These are phyloP conservation scores for Sporothrix phasma DNA, from an alignment of 2,329 filamentous ascomycete species.

Conservation along the genomic window DNA sequence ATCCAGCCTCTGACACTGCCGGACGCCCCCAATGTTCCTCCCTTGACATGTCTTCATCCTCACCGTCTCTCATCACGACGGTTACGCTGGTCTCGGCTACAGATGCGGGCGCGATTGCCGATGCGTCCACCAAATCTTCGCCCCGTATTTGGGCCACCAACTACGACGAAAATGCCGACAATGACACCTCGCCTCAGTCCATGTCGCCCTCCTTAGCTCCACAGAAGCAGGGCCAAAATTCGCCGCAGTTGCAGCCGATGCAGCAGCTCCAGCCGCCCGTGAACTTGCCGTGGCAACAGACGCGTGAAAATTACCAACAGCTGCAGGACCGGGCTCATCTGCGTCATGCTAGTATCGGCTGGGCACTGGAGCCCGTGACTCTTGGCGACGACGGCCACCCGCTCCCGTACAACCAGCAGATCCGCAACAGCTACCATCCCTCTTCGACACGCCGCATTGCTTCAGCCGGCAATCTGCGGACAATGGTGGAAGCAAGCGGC, in stretches of 20 bases:
- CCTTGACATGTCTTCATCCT: conserved; percentile 2
- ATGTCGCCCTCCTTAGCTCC: background rate
- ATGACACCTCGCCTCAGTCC: background rate
- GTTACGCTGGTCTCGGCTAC: conserved; percentile 18
- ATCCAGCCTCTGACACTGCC: conserved; percentile 4
- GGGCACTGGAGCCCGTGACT: conserved; percentile 27
- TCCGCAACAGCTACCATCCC: conserved; percentile 4
- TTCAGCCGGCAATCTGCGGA: conserved; percentile 21
- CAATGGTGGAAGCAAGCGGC: conserved; percentile 9
- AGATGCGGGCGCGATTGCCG: background rate
- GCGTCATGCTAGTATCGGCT: conserved; percentile 27
- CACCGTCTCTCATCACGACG: conserved; percentile 9
- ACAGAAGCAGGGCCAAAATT: background rate
- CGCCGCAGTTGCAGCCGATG: conserved; percentile 15
- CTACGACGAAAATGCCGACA: background rate
- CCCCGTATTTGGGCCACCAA: background rate
- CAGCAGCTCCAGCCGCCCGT: conserved; percentile 5
- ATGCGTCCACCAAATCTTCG: conserved; percentile 10
- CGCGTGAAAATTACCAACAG: conserved; percentile 14
- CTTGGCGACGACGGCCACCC: conserved; percentile 15
- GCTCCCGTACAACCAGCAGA: conserved; percentile 13
- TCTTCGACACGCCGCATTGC: conserved; percentile 16
- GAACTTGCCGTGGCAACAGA: conserved; percentile 6
- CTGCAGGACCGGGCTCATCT: conserved; percentile 21
- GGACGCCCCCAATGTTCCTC: conserved; percentile 6